Base-by-base conservation (phyloP, 2,329 filamentous ascomycete genomes). In the Xylariaceae sp. region DNA sequence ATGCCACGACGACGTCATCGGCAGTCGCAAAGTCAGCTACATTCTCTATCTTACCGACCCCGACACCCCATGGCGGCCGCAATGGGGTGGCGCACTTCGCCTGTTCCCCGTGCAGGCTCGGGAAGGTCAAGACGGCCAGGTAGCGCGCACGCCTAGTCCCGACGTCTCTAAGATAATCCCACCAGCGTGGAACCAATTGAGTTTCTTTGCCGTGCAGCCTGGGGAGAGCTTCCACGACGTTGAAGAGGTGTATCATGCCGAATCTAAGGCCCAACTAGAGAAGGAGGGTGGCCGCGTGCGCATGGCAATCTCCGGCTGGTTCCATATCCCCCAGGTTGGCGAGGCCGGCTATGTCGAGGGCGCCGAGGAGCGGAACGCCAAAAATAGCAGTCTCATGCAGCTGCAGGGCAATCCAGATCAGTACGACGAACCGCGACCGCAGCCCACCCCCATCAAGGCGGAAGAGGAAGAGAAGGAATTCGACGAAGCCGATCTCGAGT, bases 201-300 rank as follows among this genome's bases (percentile, higher is more conserved):
- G 89, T 64, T 99, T 99, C 80, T 99, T 99, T 71, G 91, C 92
- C 16, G 95, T 99, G 6, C 91, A 96, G 74, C 94, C 94, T 0
- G 94, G 94, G n/a, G 86, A 96, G 79, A 97, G 92, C 70, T 99
- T 97, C 72, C 94, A 99, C 72, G 94, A 99, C 70, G 94, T 99
- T 51, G 92, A 97, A 74, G 94, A 99, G 73, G 94, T 99, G 4
- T 97, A 96, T 73, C 84, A 88, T 68, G 79, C 83, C 65, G 76
- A 74, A 59, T 78, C 68, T 55, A 76, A 75, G 68, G 80, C 75
- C 64, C 81, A 83, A 71, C 80, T 84, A 51, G 80, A 79, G 68
- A 83, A 79, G 70, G 81, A 92, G 54, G 86, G 87, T 16, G 87
- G 86, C 1, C 83, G 89, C 45, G 84, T 96, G 46, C 86, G 94